A percentile compares a stretch with the other conserved stretches of the same genome.
phyloP scores from a whole-genome alignment of 371 early-diverging fungal species.

The Thermomucor indicae-seudaticae region DNA sequence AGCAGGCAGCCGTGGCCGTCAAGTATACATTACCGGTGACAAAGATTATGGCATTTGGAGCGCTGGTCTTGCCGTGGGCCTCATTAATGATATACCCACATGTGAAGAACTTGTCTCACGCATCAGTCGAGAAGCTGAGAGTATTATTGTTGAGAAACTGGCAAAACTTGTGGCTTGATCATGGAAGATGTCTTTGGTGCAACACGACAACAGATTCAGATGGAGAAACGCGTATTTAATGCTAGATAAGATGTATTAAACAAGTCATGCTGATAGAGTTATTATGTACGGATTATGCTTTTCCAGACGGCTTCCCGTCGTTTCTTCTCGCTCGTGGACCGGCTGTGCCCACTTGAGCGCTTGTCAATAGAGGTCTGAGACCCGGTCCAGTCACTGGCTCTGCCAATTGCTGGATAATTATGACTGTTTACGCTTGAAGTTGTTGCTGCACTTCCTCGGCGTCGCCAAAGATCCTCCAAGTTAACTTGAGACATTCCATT shows the following conservation, averaged over 20 bases:
- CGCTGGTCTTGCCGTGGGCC: conserved; percentile 70
- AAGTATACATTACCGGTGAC: conserved; percentile 69
- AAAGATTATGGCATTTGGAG: conserved; percentile 75
- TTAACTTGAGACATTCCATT: background rate
- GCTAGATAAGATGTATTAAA: conserved; percentile 1
- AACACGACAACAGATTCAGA: no score
- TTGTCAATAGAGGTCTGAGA: background rate
- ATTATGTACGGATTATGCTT: conserved; percentile 10
- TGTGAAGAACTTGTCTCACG: conserved; percentile 59
- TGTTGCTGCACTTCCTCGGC: conserved; percentile 1
- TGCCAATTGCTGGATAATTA: no score
- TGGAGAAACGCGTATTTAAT: background rate
- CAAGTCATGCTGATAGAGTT: background rate
- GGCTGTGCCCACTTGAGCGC: background rate
- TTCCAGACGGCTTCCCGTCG: conserved; percentile 16
- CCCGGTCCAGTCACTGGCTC: background rate
- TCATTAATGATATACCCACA: conserved; percentile 76
- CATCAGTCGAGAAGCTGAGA: conserved; percentile 57
- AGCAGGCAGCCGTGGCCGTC: conserved; percentile 64
- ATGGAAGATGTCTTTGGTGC: no score
- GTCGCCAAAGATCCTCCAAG: background rate
- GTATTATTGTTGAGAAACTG: conserved; percentile 29
- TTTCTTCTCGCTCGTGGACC: background rate
- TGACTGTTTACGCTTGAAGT: no score
- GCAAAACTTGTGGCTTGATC: no score